Percentiles rank a stretch among this genome's conserved stretches.
Conservation (phyloP, 768 basidiomycete genomes). For the Mrakia gelida region DNA sequence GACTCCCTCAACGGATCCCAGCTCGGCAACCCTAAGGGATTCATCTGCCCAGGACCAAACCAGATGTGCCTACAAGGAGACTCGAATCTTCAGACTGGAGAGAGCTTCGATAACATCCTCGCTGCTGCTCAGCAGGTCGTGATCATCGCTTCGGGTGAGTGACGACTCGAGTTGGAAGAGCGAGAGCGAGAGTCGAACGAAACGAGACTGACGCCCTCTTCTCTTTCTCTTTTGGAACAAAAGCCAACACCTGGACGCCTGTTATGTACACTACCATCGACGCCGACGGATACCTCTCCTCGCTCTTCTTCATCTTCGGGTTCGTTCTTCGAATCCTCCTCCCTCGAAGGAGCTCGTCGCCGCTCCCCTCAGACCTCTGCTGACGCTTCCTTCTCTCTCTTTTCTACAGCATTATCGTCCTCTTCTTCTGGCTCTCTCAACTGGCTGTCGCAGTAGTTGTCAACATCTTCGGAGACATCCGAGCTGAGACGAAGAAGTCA, state of each 20-base stretch:
- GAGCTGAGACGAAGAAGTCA: slow-evolving; percentile 77
- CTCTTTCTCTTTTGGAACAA: slow-evolving; percentile 1
- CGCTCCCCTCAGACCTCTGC: no score
- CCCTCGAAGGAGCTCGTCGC: no score
- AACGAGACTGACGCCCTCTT: neutral
- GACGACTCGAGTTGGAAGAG: no score
- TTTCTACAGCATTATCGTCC: slow-evolving; percentile 45
- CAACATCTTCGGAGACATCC: slow-evolving; percentile 82
- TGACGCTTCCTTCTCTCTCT: no score
- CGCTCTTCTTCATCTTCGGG: slow-evolving; percentile 74
- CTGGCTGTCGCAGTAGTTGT: slow-evolving; percentile 94
- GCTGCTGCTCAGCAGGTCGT: slow-evolving; percentile 74
- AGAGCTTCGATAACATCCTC: slow-evolving; percentile 87
- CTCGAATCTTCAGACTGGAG: slow-evolving; percentile 33
- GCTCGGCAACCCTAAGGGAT: slow-evolving; percentile 63
- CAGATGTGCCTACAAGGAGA: slow-evolving; percentile 58
- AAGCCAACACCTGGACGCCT: slow-evolving; percentile 46
- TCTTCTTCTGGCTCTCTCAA: slow-evolving; percentile 62
- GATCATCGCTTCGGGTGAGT: slow-evolving; percentile 71
- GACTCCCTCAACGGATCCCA: slow-evolving; percentile 45
- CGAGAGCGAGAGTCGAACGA: neutral
- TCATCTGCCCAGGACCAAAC: slow-evolving; percentile 72
- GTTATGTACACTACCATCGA: slow-evolving; percentile 75
- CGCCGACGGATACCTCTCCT: slow-evolving; percentile 82
- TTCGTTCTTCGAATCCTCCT: no score